Base-by-base conservation (phyloP, 768 basidiomycete genomes). In the Strobilomyces echinocephalus region DNA sequence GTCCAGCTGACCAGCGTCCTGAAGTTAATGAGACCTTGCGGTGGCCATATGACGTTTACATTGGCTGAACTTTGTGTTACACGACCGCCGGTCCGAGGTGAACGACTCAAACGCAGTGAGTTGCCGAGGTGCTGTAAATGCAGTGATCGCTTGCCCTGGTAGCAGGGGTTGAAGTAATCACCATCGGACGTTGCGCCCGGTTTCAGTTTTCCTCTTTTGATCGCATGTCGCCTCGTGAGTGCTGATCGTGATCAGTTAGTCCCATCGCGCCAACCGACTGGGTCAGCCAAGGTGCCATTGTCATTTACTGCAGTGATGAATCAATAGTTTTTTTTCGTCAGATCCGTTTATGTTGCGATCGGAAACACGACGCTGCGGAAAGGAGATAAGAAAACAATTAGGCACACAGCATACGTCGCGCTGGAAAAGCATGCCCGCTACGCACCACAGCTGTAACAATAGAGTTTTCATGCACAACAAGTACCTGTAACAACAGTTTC, bases 11-110 rank as follows among this genome's bases (percentile, higher is more conserved):
- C 56, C 26, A 35, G 59, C 15, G 45, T 11, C 45, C 44, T 44
- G 34, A 53, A 56, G 53, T 52, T 55, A 55, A 61, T 53, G 12
- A 18, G 36, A 44, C 36, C 20, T 60, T 59, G 56, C 40, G 16
- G 60, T 52, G 50, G 59, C 14, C 54, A 58, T 60, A 56, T 59
- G 64, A 69, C 64, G 67, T 67, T 59, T 36, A 40, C 34, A 64
- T 50, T 49, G 54, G 54, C 53, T 66, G 53, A 64, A 67, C 67
- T 60, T 59, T 68, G 62, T 40, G 55, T 24, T 40, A 49, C 18
- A 48, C 35, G 50, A 39, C 53, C 57, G 55, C 53, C 57, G 55
- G 59, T 42, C 63, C 59, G 63, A 53, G 42, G 47, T 12, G 47
- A 40, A 55, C 45, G 36, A 11, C 39, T 20, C 9, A n/a, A 39